Evolutionary conservation across 768 basidiomycete genomes (phyloP).

Genomic region (Suillus subluteus): DNA sequence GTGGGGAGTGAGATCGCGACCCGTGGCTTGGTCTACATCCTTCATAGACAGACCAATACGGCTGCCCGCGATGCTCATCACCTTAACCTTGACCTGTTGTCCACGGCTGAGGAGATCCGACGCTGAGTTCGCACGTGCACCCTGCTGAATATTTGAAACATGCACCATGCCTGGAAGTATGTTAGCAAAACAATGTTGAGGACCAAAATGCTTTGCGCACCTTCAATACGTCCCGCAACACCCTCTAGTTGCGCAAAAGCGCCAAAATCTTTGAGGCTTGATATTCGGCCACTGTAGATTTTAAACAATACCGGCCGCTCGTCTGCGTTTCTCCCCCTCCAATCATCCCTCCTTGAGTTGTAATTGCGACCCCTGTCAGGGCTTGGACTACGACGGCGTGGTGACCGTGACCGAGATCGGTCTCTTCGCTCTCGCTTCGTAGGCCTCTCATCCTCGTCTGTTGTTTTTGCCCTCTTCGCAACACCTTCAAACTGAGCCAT

Average conservation of each 20-base stretch:
- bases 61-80: conserved; percentile 87
- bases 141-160: conserved; percentile 88
- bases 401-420: conserved; percentile 47
- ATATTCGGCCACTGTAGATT: conserved; percentile 88
- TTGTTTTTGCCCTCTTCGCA: conserved; percentile 57
- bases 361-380: conserved; percentile 60
- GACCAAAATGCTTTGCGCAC: conserved; percentile 47
- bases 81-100: conserved; percentile 92
- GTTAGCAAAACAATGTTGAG: conserved; percentile 11
- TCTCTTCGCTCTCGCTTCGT: conserved; percentile 65
- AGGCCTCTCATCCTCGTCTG: conserved; percentile 46
- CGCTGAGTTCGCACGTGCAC: conserved; percentile 84
- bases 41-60: conserved; percentile 94
- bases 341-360: conserved; percentile 44
- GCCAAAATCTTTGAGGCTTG: conserved; percentile 92
- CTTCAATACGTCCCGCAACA: conserved; percentile 83
- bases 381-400: conserved; percentile 57
- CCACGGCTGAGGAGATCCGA: conserved; percentile 84
- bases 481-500: conserved; percentile 75
- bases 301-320: conserved; percentile 90
- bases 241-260: conserved; percentile 93
- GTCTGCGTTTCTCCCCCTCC: conserved; percentile 42
- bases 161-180: conserved; percentile 86
- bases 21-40: conserved; percentile 91
- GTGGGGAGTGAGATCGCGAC: conserved; percentile 92